These are phyloP conservation scores for Pythium rhizo-oryzae DNA, from an alignment of 352 stramenopile genomes.

Conservation along the genomic window DNA sequence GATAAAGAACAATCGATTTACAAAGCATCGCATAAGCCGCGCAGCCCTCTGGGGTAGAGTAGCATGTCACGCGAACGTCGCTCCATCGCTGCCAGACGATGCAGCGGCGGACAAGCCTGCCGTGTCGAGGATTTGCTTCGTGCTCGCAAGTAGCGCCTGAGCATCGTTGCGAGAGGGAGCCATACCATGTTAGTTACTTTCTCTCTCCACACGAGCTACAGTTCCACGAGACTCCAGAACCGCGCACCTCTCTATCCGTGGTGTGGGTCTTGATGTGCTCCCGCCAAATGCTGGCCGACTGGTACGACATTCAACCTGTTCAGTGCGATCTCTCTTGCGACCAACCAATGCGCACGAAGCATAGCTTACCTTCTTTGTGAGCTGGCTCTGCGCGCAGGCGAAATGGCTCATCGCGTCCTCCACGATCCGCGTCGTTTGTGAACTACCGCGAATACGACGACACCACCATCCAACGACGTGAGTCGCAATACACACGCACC, in stretches of 20 bases:
- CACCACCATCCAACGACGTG: neutral
- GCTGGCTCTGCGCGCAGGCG: slow-evolving; percentile 56
- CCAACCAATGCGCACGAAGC: neutral
- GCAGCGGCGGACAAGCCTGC: slow-evolving; percentile 11
- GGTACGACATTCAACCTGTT: neutral
- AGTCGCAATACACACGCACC: neutral
- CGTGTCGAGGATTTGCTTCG: slow-evolving; percentile 44
- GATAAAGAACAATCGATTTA: neutral
- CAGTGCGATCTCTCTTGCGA: neutral
- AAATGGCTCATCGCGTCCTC: slow-evolving; percentile 61
- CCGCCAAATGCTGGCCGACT: slow-evolving; percentile 52
- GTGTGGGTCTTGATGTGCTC: slow-evolving; percentile 49
- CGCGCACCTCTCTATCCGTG: slow-evolving; percentile 40
- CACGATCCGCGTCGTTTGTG: slow-evolving; percentile 42
- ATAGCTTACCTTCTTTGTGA: slow-evolving; percentile 48
- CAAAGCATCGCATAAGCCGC: neutral
- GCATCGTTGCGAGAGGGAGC: neutral
- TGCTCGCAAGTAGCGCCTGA: slow-evolving; percentile 42
- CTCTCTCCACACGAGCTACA: no score
- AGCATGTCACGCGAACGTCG: slow-evolving; percentile 9
- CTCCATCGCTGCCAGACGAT: slow-evolving; percentile 5
- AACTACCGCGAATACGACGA: slow-evolving; percentile 13
- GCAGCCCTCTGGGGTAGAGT: no score
- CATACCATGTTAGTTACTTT: neutral
- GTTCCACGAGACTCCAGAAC: no score